Conservation (phyloP, 2,329 filamentous ascomycete genomes). For the Lojkania enalia region DNA sequence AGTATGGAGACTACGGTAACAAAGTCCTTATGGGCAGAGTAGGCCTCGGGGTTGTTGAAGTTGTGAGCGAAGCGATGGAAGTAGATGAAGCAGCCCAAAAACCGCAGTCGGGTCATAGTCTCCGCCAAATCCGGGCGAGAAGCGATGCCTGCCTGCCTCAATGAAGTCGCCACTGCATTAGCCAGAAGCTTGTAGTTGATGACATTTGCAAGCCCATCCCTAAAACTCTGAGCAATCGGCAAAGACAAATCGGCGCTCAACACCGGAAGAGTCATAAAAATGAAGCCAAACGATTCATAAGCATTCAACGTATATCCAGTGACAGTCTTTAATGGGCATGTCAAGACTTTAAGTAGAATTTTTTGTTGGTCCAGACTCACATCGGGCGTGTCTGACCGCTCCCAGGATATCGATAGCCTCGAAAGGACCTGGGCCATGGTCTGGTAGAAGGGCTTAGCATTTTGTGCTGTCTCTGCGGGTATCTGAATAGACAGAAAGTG, state of each 20-base stretch:
- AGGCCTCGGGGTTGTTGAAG: constrained; percentile 41
- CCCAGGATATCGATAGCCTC: constrained; percentile 9
- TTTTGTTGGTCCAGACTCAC: constrained; percentile 9
- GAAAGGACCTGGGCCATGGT: constrained; percentile 33
- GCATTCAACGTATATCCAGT: constrained; percentile 42
- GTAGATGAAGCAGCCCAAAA: constrained; percentile 64
- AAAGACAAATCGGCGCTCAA: constrained; percentile 35
- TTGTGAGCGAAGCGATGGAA: constrained; percentile 56
- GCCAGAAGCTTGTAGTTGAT: constrained; percentile 56
- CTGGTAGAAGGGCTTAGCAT: constrained; percentile 36
- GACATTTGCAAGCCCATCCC: constrained; percentile 48
- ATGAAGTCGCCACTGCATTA: constrained; percentile 33
- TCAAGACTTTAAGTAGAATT: constrained; percentile 23
- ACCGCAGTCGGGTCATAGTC: constrained; percentile 54
- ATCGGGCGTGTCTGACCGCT: constrained; percentile 5
- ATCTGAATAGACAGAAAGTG: constrained; percentile 38
- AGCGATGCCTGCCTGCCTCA: constrained; percentile 32
- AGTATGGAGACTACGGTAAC: constrained; percentile 59
- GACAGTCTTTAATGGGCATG: constrained; percentile 37
- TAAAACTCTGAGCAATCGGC: constrained; percentile 27
- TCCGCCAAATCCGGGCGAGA: constrained; percentile 35
- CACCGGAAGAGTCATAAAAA: constrained; percentile 49
- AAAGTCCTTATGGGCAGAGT: constrained; percentile 56
- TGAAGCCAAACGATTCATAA: constrained; percentile 44
- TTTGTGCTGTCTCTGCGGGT: constrained; percentile 38